Percentiles rank a stretch among this genome's conserved stretches.
phyloP scores from a whole-genome alignment of 1,284 basidiomycete genomes.

The Ganoderma leucocontextum region DNA sequence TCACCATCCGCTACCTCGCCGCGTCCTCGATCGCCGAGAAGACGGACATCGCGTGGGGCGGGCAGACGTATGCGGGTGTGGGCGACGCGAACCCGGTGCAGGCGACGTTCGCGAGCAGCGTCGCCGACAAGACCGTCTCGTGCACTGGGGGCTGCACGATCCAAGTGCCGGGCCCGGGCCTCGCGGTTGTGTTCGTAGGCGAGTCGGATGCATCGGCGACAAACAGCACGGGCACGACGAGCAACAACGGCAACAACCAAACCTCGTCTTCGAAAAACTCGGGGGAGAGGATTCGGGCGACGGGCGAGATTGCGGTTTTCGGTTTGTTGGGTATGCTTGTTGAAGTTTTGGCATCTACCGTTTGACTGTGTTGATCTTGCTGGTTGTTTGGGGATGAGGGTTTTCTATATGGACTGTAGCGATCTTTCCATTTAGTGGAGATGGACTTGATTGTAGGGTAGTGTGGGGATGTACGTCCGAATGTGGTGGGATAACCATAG shows the following conservation, averaged over 20 bases:
- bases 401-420: background rate
- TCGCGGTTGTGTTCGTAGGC: conserved; percentile 52
- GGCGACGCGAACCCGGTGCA: conserved; percentile 47
- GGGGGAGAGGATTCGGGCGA: background rate
- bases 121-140: conserved; percentile 33
- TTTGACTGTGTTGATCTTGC: background rate
- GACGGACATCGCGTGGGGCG: conserved; percentile 67
- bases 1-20: conserved; percentile 55
- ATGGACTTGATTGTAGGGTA: background rate
- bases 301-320: background rate
- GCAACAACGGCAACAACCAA: background rate
- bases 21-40: conserved; percentile 58
- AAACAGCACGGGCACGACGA: conserved; percentile 19
- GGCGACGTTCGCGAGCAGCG: conserved; percentile 28
- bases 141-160: conserved; percentile 52
- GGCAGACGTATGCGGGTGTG: conserved; percentile 50
- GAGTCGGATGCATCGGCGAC: conserved; percentile 14
- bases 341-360: background rate
- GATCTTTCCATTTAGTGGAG: background rate
- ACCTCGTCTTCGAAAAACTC: background rate
- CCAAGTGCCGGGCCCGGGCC: conserved; percentile 52
- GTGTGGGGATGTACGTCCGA: background rate
- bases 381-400: background rate
- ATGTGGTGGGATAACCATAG: background rate
- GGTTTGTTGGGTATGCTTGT: background rate